Evolutionary conservation across 129 eudicot species (phyloP).

Genomic region (Helichrysum umbraculigerum): DNA sequence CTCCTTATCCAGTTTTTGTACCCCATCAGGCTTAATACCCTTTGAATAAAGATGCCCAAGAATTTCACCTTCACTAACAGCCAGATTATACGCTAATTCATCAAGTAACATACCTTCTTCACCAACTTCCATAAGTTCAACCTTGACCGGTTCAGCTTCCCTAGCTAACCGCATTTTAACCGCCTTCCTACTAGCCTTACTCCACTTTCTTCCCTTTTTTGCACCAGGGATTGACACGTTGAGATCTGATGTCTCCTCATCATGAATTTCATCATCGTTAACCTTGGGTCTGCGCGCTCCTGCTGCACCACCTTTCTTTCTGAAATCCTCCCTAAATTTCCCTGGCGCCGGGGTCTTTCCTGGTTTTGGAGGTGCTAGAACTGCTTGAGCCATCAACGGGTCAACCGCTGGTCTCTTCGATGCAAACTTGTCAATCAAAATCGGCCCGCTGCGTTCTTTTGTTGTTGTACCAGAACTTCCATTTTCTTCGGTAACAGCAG

Average conservation of each 20-base stretch:
- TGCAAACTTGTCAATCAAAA: slow-evolving; percentile 86
- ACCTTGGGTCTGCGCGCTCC: slow-evolving; percentile 62
- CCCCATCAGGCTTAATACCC: slow-evolving; percentile 87
- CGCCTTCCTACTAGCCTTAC: slow-evolving; percentile 86
- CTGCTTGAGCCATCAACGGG: slow-evolving; percentile 68
- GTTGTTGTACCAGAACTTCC: slow-evolving; percentile 30
- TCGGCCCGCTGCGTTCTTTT: slow-evolving; percentile 66
- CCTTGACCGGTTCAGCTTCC: slow-evolving; percentile 89
- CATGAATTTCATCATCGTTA: slow-evolving; percentile 35
- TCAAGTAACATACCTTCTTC: slow-evolving; percentile 87
- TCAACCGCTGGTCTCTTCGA: slow-evolving; percentile 64
- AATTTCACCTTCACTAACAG: slow-evolving; percentile 87
- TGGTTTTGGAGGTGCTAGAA: slow-evolving; percentile 72
- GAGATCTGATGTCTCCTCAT: slow-evolving; percentile 67
- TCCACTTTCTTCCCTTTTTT: slow-evolving; percentile 89
- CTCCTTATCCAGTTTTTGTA: slow-evolving; percentile 70
- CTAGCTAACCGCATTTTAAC: slow-evolving; percentile 87
- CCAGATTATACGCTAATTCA: slow-evolving; percentile 87
- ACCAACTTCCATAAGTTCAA: slow-evolving; percentile 84
- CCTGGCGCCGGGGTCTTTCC: slow-evolving; percentile 47
- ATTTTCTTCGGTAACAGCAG: slow-evolving; percentile 28
- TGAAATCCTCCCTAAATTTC: slow-evolving; percentile 58
- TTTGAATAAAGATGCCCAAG: slow-evolving; percentile 67
- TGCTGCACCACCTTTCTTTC: slow-evolving; percentile 52
- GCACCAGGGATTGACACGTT: slow-evolving; percentile 66